phyloP scores from a whole-genome alignment of 179 eudicot species.

The Silene coronaria region DNA sequence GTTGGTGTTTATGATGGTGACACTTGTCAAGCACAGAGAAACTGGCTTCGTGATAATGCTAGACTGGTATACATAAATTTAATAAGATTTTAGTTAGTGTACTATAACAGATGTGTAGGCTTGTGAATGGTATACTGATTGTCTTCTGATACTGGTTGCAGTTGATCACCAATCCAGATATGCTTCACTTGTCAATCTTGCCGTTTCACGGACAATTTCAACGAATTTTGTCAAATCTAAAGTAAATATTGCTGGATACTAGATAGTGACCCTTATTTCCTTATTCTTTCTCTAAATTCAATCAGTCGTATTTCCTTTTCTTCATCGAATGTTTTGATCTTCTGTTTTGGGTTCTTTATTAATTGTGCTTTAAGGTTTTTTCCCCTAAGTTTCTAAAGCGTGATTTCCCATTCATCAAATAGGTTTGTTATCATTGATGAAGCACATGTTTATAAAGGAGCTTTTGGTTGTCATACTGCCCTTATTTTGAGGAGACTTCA shows the following conservation, averaged over 20 bases:
- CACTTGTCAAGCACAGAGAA: constrained; percentile 68
- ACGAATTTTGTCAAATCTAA: constrained; percentile 74
- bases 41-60: constrained; percentile 73
- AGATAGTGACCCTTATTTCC: neutral
- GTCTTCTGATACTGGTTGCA: constrained; percentile 41
- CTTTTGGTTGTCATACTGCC: constrained; percentile 95
- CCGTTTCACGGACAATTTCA: constrained; percentile 73
- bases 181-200: constrained; percentile 88
- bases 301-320: constrained; percentile 1
- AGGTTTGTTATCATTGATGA: constrained; percentile 90
- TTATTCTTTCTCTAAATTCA: neutral
- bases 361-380: neutral
- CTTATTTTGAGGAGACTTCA: constrained; percentile 84
- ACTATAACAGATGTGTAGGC: neutral
- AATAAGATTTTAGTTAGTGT: constrained; percentile 3
- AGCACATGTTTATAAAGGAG: constrained; percentile 91
- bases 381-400: constrained; percentile 9
- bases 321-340: constrained; percentile 6
- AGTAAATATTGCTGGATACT: constrained; percentile 40
- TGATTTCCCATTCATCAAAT: constrained; percentile 9
- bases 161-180: constrained; percentile 98
- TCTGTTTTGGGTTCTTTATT: neutral
- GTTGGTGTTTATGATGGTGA: constrained; percentile 96
- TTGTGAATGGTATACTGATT: constrained; percentile 18
- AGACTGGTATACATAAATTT: constrained; percentile 56